A percentile compares a stretch with the other conserved stretches of the same genome.
Evolutionary conservation across 768 basidiomycete species (phyloP).

Genomic region (Piloderma croceum): DNA sequence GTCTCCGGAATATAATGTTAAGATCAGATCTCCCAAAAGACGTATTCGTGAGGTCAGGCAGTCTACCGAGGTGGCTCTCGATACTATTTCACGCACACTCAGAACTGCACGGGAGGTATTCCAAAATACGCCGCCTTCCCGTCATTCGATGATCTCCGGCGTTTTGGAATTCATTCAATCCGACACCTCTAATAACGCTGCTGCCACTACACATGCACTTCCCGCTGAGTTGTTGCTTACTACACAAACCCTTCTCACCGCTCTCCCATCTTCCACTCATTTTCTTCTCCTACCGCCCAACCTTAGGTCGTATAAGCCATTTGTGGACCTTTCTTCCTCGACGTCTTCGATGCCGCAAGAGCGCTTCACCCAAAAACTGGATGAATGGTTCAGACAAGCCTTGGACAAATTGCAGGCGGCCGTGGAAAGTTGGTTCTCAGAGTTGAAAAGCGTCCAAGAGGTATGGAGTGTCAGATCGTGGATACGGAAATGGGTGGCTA

Average conservation of each 20-base stretch:
- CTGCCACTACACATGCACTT: slow-evolving; percentile 22
- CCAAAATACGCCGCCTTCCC: slow-evolving; percentile 26
- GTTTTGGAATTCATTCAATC: slow-evolving; percentile 62
- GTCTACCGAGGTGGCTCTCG: slow-evolving; percentile 45
- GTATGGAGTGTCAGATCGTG: slow-evolving; percentile 67
- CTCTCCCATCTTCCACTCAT: slow-evolving; percentile 79
- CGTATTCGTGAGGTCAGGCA: slow-evolving; percentile 49
- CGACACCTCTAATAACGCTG: slow-evolving; percentile 29
- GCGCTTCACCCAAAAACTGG: slow-evolving; percentile 42
- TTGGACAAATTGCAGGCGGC: slow-evolving; percentile 38
- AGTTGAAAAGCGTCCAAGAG: slow-evolving; percentile 54
- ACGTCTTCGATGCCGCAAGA: slow-evolving; percentile 45
- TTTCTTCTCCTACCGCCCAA: slow-evolving; percentile 68
- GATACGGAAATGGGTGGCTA: slow-evolving; percentile 39
- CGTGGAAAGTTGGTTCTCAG: slow-evolving; percentile 51
- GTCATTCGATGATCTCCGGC: slow-evolving; percentile 44
- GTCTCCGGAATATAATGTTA: slow-evolving; percentile 15
- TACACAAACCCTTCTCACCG: slow-evolving; percentile 60
- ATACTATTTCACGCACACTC: slow-evolving; percentile 55
- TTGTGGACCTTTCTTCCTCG: slow-evolving; percentile 64
- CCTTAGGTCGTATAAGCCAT: slow-evolving; percentile 78
- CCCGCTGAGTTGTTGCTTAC: slow-evolving; percentile 55
- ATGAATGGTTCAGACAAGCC: slow-evolving; percentile 61
- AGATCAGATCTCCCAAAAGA: slow-evolving; percentile 20
- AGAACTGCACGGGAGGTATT: slow-evolving; percentile 55